Evolutionary conservation across 2,329 filamentous ascomycete genomes (phyloP), one percentile per base, ranked within the genome.

Genomic region (Colletotrichum lini): DNA sequence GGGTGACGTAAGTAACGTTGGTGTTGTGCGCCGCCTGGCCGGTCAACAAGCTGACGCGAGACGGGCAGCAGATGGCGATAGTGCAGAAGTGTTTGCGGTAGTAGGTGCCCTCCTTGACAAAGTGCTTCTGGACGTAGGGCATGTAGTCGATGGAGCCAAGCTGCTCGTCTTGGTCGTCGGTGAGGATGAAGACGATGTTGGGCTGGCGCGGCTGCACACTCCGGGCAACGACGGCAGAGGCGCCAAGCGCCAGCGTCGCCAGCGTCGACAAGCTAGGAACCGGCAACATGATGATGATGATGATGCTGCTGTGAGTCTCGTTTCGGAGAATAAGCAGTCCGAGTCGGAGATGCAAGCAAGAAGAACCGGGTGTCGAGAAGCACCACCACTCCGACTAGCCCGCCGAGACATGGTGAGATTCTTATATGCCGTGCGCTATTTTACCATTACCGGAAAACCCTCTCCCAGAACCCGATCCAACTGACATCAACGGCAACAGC

Each of bases 1-100:
- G 83, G 40, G 60, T 74, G 0, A 88, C 83, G 57, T 87, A 82
- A 0, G 92, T 93, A 1, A 93, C 90, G 74, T 93, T 93, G 0
- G 91, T 93, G 73, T 93, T 93, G 74, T 94, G 92, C 0, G 91
- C 89, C 8, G 89, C 86, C 75, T 88, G 89, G 0, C 92, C 91
- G 0, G 91, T 93, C 86, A 87, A 89, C 1, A 93, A 79, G 16
- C 86, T 89, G 2, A 92, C 91, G 2, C 92, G 84, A 0, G 91
- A 90, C 0, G 92, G 92, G 74, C 92, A 94, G 78, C 92, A 93
- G 0, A 92, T 78, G 0, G 92, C 85, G 0, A 90, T 89, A 0
- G 91, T 93, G 74, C 90, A 91, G 68, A 89, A 93, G 75, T 94
- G 91, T 49, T 87, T 88, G 56, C 82, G 80, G 72, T 88, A 93